Conservation (phyloP, 306 rosid species). For the Argentina anserina region DNA sequence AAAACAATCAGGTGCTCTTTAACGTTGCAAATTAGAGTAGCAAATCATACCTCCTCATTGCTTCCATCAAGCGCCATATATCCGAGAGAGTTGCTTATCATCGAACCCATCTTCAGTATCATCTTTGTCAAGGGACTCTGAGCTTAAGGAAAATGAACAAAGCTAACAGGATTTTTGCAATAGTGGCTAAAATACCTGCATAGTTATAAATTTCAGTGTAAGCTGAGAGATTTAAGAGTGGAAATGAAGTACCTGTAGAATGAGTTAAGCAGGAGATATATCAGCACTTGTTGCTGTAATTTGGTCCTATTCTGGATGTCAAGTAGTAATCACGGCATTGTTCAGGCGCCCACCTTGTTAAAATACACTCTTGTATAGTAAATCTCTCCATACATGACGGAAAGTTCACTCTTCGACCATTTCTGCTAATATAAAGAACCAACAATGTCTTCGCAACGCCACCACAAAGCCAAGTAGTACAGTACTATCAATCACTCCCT, state of each 20-base stretch:
- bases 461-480: background rate
- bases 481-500: background rate
- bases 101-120: background rate
- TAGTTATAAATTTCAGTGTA: background rate
- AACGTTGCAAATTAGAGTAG: background rate
- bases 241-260: background rate
- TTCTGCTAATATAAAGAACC: background rate
- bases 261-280: background rate
- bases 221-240: background rate
- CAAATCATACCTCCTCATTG: background rate
- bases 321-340: background rate
- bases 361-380: background rate
- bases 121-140: background rate
- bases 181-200: background rate
- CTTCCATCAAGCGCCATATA: background rate
- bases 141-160: background rate
- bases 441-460: background rate
- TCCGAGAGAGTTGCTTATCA: background rate
- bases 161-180: background rate
- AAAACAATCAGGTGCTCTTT: background rate
- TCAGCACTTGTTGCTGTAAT: background rate
- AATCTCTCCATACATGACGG: background rate
- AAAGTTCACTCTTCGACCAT: background rate
- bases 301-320: background rate
- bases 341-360: background rate